Evolutionary conservation across 176 grass and related monocot species (phyloP), one percentile per base, ranked within the genome.

Genomic region (Oropetium thomaeum): DNA sequence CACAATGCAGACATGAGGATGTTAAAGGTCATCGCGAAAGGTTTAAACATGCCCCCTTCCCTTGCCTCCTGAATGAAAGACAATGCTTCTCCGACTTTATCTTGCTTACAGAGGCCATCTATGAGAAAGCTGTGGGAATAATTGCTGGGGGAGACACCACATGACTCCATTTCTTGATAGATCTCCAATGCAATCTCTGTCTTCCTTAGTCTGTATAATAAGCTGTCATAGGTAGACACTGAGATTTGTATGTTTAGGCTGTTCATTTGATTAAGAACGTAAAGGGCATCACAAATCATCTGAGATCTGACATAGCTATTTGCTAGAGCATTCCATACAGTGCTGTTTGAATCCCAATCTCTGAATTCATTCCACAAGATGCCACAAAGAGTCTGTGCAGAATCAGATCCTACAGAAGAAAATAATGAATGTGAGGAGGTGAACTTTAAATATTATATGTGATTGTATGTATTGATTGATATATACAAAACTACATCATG

Each of bases 311-410:
- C 72, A 70, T 90, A 99, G 71, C 69, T 83, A 74, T 77, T 80
- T 86, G 96, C 96, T 69, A 95, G 79, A 82, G 82, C 79, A 82
- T 95, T 84, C 96, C 91, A 99, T 22, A 92, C 41, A 79, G 79
- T 72, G 30, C 41, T 13, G 20, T 22, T 76, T 5, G 64, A 86
- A 82, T 86, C 73, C 19, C 80, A 86, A 16, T 84, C 69, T 74
- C 60, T 80, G 69, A 95, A 99, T 71, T 33, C 72, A 76, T 62
- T 82, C 68, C 23, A 79, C 49, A 92, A 65, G 38, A 88, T 85
- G 45, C 84, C 84, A 62, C 91, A 92, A 44, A 95, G 61, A 65
- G 23, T 63, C 20, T 65, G 47, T 33, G 91, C 81, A 41, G 96
- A 99, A 49, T 80, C 86, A 4, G 37, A 72, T 67, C 91, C 89